These are phyloP conservation scores for Epichloe brachyelytri DNA, from an alignment of 2,329 filamentous ascomycete genomes.

Conservation along the genomic window DNA sequence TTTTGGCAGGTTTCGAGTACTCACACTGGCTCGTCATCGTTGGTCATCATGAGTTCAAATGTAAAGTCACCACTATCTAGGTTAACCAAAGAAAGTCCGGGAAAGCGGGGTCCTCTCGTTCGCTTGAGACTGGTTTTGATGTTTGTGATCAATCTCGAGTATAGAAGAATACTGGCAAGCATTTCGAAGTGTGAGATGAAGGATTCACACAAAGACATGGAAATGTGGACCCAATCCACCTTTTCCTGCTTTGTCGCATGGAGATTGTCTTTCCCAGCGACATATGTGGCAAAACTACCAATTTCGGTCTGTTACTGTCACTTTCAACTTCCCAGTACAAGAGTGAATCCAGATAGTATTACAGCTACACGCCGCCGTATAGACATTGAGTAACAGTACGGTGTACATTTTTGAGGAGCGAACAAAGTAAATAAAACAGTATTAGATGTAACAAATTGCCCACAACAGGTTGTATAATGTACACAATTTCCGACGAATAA, in stretches of 20 bases:
- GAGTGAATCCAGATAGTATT: too few species aligned
- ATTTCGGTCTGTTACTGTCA: not conserved
- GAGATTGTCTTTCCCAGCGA: too few species aligned
- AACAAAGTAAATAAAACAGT: not conserved
- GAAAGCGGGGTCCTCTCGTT: not conserved
- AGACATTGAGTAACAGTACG: too few species aligned
- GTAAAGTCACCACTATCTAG: not conserved
- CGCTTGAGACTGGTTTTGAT: too few species aligned
- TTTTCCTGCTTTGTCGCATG: not conserved
- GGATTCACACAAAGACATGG: not conserved
- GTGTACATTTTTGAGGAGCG: too few species aligned
- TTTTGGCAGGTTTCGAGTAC: constrained; percentile 7
- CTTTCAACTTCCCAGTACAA: too few species aligned
- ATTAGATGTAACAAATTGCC: not conserved
- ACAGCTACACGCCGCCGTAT: too few species aligned
- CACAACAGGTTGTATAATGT: not conserved
- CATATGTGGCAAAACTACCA: not conserved
- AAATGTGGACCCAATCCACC: not conserved
- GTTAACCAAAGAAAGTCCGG: not conserved
- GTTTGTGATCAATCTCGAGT: too few species aligned
- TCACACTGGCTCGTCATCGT: constrained; percentile 38
- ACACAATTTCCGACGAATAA: not conserved
- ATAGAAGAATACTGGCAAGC: too few species aligned
- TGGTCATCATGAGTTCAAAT: constrained; percentile 13
- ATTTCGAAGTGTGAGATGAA: too few species aligned